Evolutionary conservation across 352 stramenopile species (phyloP).

Genomic region (Pythium phragmiticola): DNA sequence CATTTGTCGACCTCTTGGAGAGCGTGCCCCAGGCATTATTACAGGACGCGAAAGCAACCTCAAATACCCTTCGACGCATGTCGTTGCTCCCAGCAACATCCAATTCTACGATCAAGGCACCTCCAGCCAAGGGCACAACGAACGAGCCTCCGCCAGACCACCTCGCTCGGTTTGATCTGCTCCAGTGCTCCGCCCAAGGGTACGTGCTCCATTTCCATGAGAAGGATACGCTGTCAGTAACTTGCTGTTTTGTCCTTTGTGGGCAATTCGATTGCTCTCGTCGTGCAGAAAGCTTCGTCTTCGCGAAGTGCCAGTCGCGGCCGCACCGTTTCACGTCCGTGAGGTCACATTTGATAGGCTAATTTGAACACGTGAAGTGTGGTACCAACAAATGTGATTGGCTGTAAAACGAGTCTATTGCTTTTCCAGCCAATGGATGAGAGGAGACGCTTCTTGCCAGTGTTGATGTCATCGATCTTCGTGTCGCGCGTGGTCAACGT

Average conservation of each 20-base stretch:
- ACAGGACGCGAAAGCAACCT: conserved; percentile 16
- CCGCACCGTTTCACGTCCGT: conserved; percentile 64
- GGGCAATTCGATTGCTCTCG: too few species aligned
- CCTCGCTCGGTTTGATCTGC: conserved; percentile 31
- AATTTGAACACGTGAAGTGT: conserved; percentile 31
- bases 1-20: conserved; percentile 56
- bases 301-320: conserved; percentile 49
- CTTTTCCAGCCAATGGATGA: conserved; percentile 41
- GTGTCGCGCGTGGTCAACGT: conserved; percentile 13
- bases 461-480: background rate
- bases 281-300: conserved; percentile 49
- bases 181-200: conserved; percentile 55
- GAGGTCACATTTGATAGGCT: conserved; percentile 67
- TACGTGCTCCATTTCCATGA: conserved; percentile 28
- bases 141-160: conserved; percentile 14
- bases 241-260: background rate
- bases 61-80: conserved; percentile 19
- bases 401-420: conserved; percentile 9
- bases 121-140: conserved; percentile 18
- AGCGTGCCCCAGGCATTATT: conserved; percentile 40
- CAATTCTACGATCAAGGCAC: background rate
- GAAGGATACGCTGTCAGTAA: too few species aligned
- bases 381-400: conserved; percentile 21
- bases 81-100: conserved; percentile 20
- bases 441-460: conserved; percentile 18